Percentiles rank a stretch among this genome's conserved stretches.
Evolutionary conservation across 1,284 basidiomycete genomes (phyloP).

Genomic region (Megacollybia platyphylla): DNA sequence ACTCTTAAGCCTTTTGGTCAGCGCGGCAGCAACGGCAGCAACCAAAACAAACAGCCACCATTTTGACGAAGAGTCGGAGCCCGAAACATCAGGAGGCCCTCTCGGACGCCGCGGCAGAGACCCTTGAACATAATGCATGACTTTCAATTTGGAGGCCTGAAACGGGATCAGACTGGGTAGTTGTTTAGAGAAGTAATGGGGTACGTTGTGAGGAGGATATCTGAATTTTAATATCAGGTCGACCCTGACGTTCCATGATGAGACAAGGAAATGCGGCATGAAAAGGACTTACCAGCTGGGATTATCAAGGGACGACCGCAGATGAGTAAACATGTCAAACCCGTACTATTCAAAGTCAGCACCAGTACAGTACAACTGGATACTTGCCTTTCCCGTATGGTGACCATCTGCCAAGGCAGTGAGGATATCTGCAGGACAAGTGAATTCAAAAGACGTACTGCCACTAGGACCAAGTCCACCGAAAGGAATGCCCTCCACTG

Average conservation of each 20-base stretch:
- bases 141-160: not conserved
- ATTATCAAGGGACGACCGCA: slow-evolving; percentile 45
- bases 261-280: not conserved
- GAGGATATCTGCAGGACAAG: not conserved
- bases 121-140: not conserved
- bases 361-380: not conserved
- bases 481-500: slow-evolving; percentile 57
- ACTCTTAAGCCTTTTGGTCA: not conserved
- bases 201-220: slow-evolving; percentile 54
- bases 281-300: slow-evolving; percentile 41
- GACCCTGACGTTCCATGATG: slow-evolving; percentile 24
- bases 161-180: not conserved
- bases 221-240: slow-evolving; percentile 44
- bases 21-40: not conserved
- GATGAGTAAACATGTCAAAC: slow-evolving; percentile 62
- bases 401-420: slow-evolving; percentile 32
- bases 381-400: slow-evolving; percentile 37
- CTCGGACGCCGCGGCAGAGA: not conserved
- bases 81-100: not conserved
- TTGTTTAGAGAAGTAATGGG: slow-evolving; percentile 6
- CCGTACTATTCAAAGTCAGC: slow-evolving; percentile 17
- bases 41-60: not conserved
- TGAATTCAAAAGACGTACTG: slow-evolving; percentile 26
- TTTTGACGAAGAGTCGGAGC: not conserved
- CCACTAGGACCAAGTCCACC: slow-evolving; percentile 66